Base-by-base conservation (phyloP, 495 filamentous ascomycete genomes). In the Talaromyces stipitatus region DNA sequence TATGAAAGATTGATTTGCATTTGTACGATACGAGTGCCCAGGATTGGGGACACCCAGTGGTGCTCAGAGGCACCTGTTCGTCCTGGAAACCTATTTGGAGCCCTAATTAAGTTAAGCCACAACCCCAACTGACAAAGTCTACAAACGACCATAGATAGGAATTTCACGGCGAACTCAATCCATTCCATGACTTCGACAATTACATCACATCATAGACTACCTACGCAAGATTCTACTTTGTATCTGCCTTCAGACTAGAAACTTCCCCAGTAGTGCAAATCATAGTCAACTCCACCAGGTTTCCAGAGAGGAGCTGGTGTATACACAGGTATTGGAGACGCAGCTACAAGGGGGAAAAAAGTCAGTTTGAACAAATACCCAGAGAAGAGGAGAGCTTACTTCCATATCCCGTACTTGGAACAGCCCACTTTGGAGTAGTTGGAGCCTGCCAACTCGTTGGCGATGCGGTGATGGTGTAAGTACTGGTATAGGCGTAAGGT, bases 261-360 rank as follows among this genome's bases (percentile, higher is more conserved):
- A 22, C 55, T 61, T 45, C 65, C 65, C 65, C 65, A 67, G 26
- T 67, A 67, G 57, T 67, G 65, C 53, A 67, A 58, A 51, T 65
- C 59, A 50, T 65, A 67, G 33, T 67, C 65, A 7, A 67, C 61
- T 12, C 63, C 61, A 28, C 59, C 61, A 0, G 65, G 61, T 36
- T 63, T 58, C 66, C 66, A 68, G 43, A 68, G 50, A 29, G 64
- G 58, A 29, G 60, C 48, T 3, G 66, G 66, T 1, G 38, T 59
- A 43, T 68, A 68, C 1, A 68, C 66, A 2, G 66, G 66, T 4
- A 68, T 68, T 1, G 64, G 63, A 6, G 57, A 60, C n/a, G 64
- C 60, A 23, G 66, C 64, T 66, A 41, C 18, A 7, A 18, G 6
- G 4, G 12, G 18, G 2, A 28, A 51, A 4, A n/a, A 51, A 51